Percentiles rank a stretch among this genome's conserved stretches.
Evolutionary conservation across 306 rosid genomes (phyloP).

Genomic region (Inga laurina): DNA sequence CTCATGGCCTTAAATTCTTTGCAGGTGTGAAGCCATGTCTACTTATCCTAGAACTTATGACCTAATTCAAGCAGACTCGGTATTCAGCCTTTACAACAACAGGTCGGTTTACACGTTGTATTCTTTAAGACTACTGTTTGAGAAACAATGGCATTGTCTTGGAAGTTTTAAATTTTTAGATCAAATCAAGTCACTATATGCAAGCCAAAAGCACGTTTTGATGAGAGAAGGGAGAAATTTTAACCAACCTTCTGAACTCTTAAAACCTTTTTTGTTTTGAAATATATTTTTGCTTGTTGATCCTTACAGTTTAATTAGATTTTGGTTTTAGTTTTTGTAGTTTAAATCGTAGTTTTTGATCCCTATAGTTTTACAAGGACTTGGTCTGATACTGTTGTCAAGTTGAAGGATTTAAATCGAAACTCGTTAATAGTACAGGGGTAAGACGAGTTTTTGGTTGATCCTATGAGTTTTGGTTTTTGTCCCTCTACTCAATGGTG

Average conservation of each 20-base stretch:
- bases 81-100: conserved; percentile 68
- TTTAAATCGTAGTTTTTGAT: too few relatives aligned
- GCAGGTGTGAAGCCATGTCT: conserved; percentile 94
- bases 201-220: background rate
- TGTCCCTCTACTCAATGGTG: too few relatives aligned
- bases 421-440: too few relatives aligned
- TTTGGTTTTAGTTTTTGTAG: too few relatives aligned
- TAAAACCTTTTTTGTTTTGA: background rate
- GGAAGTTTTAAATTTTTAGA: background rate
- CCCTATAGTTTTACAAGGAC: too few relatives aligned
- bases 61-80: conserved; percentile 77
- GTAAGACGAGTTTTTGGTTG: too few relatives aligned
- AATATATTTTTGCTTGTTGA: background rate
- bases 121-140: background rate
- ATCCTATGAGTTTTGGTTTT: too few relatives aligned
- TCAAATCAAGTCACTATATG: background rate
- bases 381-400: too few relatives aligned
- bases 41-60: conserved; percentile 94
- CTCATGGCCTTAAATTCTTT: conserved; percentile 9
- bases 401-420: too few relatives aligned
- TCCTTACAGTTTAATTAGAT: background rate
- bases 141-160: background rate
- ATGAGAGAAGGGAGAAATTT: background rate
- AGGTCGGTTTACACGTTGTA: conserved; percentile 38
- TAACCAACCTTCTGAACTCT: background rate